A percentile compares a stretch with the other conserved stretches of the same genome.
Conservation (phyloP, 139 green algal genomes). For the Auxenochlorella pyrenoidosa region DNA sequence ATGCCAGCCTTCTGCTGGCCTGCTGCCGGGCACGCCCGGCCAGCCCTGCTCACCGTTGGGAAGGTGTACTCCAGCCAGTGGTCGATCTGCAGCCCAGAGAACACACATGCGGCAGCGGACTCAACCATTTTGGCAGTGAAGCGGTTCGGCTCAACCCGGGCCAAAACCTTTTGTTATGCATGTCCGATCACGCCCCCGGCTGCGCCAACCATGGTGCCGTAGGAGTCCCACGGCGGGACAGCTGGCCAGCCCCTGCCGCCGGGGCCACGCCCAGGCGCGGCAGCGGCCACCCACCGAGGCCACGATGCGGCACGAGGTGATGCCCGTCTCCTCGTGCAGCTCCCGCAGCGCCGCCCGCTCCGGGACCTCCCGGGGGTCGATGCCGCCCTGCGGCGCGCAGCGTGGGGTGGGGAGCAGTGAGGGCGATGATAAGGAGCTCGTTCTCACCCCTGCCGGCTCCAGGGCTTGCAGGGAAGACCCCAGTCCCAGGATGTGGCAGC, state of each 20-base stretch:
- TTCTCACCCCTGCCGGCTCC: too few species aligned
- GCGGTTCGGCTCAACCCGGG: too few species aligned
- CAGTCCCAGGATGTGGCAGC: too few species aligned
- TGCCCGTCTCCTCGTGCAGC: conserved; percentile 64
- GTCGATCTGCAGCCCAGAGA: conserved; percentile 17
- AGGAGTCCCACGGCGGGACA: too few species aligned
- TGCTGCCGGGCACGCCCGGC: too few species aligned
- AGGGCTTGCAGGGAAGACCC: too few species aligned
- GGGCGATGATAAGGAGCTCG: not conserved
- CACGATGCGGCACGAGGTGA: conserved; percentile 46
- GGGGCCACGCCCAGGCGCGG: too few species aligned
- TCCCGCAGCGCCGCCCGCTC: conserved; percentile 50
- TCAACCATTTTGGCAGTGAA: not conserved
- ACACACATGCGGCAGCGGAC: not conserved
- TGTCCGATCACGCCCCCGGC: too few species aligned
- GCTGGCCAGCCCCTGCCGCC: too few species aligned
- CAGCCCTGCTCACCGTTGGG: conserved; percentile 42
- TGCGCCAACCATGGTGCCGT: too few species aligned
- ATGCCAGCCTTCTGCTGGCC: too few species aligned
- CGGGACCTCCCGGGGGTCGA: conserved; percentile 56
- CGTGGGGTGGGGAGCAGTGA: not conserved
- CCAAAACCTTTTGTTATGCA: too few species aligned
- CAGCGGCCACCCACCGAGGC: conserved; percentile 31
- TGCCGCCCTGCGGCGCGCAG: conserved; percentile 45
- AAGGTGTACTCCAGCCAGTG: conserved; percentile 60